These are phyloP conservation scores for Luvunga scandens DNA, from an alignment of 345 rosid genomes.

Conservation along the genomic window DNA sequence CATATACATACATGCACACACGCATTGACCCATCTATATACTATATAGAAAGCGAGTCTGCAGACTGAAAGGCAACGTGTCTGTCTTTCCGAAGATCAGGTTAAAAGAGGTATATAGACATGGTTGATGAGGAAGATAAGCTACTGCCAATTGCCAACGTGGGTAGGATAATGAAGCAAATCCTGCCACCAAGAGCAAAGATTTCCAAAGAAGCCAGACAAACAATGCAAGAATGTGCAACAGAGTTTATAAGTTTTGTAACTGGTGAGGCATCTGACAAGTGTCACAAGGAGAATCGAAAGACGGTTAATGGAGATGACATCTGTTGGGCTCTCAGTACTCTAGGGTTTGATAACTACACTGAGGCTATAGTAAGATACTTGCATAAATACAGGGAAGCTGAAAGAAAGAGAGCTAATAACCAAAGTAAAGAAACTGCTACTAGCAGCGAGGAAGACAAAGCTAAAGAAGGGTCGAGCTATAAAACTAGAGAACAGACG, in stretches of 20 bases:
- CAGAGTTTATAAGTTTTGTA: slow-evolving; percentile 81
- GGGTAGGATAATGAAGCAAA: slow-evolving; percentile 72
- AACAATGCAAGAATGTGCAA: slow-evolving; percentile 77
- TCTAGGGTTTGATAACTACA: slow-evolving; percentile 71
- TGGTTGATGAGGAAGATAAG: slow-evolving; percentile 61
- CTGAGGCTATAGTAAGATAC: slow-evolving; percentile 62
- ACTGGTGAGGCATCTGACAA: slow-evolving; percentile 83
- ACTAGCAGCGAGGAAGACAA: slow-evolving; percentile 21
- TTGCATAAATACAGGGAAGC: slow-evolving; percentile 60
- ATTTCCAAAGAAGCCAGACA: slow-evolving; percentile 84
- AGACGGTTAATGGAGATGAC: slow-evolving; percentile 81
- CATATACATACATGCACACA: neutral
- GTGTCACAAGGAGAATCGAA: slow-evolving; percentile 87
- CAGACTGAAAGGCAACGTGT: slow-evolving; percentile 27
- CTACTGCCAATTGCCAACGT: slow-evolving; percentile 80
- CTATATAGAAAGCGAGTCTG: slow-evolving; percentile 17
- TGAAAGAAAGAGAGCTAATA: slow-evolving; percentile 47
- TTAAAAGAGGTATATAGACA: slow-evolving; percentile 10
- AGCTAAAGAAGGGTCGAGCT: slow-evolving; percentile 30
- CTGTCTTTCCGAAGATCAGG: slow-evolving; percentile 12
- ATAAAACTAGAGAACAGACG: neutral
- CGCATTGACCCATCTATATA: neutral
- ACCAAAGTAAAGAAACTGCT: slow-evolving; percentile 21
- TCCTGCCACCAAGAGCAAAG: slow-evolving; percentile 72
- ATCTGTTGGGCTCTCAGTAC: slow-evolving; percentile 79